A percentile compares a stretch with the other conserved stretches of the same genome.
Conservation (phyloP, 495 filamentous ascomycete species). For the Neurospora tetraspora region DNA sequence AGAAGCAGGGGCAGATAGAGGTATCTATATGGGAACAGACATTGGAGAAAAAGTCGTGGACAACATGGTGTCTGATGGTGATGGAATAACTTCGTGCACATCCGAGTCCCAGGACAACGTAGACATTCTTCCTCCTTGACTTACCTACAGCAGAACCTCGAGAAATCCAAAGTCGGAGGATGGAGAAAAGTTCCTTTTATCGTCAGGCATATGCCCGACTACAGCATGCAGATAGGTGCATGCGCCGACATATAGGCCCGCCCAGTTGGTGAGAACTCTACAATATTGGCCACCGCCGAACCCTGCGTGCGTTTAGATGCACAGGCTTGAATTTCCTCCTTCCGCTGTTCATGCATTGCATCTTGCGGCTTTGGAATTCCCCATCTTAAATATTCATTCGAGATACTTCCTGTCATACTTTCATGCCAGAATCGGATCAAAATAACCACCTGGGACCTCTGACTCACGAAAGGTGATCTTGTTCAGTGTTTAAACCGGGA, state of each 20-base stretch:
- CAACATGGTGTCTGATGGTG: not conserved
- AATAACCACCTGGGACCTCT: not conserved
- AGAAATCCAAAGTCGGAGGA: not conserved
- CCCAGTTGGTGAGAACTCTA: not conserved
- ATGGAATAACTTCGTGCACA: not conserved
- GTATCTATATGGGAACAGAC: not conserved
- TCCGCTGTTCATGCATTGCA: not conserved
- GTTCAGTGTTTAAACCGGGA: not conserved
- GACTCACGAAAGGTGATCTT: not conserved
- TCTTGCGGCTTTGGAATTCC: not conserved
- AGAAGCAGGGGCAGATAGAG: too few relatives aligned
- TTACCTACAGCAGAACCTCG: not conserved
- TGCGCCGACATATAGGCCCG: not conserved
- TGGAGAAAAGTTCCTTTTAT: not conserved
- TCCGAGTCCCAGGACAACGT: not conserved
- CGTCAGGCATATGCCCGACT: not conserved
- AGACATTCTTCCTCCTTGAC: not conserved
- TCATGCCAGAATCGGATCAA: not conserved
- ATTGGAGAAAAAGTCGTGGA: fast-evolving
- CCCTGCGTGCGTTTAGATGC: not conserved
- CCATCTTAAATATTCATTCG: not conserved
- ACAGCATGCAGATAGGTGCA: not conserved
- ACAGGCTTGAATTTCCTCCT: not conserved
- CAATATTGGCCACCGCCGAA: not conserved
- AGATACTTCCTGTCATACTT: not conserved